Conservation (phyloP, 2,329 filamentous ascomycete genomes). For the Aspergillus fijiensis region DNA sequence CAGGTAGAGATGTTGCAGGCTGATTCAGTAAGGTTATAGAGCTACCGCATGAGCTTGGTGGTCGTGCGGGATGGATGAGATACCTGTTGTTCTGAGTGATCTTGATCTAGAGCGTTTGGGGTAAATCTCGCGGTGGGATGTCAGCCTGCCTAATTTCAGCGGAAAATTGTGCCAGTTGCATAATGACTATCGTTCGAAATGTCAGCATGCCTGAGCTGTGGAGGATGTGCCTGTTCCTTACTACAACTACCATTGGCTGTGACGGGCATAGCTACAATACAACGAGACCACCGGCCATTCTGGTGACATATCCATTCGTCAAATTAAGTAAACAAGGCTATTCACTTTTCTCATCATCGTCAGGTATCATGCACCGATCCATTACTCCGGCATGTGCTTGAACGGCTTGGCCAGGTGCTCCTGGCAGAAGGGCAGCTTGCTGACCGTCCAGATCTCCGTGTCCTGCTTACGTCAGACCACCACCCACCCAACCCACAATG, state of each 20-base stretch:
- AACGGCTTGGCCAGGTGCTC: slow-evolving; percentile 65
- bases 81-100: neutral
- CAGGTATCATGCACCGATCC: neutral
- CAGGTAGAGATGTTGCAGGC: too few species aligned
- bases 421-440: slow-evolving; percentile 69
- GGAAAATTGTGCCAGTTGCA: neutral
- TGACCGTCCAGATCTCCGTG: slow-evolving; percentile 68
- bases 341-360: neutral
- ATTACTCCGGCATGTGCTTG: slow-evolving; percentile 61
- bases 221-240: too few species aligned
- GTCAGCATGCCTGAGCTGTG: too few species aligned
- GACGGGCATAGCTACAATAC: neutral
- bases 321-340: neutral
- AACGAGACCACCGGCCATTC: neutral
- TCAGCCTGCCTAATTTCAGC: too few species aligned
- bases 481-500: too few species aligned
- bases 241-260: too few species aligned
- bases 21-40: too few species aligned
- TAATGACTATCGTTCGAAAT: too few species aligned
- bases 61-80: neutral
- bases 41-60: neutral
- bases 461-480: slow-evolving; percentile 31
- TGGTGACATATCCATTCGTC: neutral
- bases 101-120: neutral
- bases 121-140: neutral